These are phyloP conservation scores for Eucalyptus polybractea DNA, from an alignment of 345 rosid genomes.

Conservation along the genomic window DNA sequence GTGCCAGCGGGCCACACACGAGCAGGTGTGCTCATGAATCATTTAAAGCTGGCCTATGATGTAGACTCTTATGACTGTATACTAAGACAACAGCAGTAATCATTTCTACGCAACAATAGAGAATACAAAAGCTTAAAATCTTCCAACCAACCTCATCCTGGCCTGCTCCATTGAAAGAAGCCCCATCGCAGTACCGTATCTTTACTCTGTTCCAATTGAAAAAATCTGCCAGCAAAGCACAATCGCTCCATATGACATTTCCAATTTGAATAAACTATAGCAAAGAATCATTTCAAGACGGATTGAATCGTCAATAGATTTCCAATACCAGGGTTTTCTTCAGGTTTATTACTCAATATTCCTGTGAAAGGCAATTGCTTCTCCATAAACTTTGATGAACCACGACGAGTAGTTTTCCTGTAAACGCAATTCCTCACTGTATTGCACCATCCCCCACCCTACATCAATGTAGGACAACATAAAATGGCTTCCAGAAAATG, in stretches of 20 bases:
- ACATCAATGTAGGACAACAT: neutral
- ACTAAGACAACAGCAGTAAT: neutral
- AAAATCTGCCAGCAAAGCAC: conserved; percentile 42
- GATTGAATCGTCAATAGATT: neutral
- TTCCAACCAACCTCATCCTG: conserved; percentile 41
- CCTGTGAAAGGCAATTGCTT: conserved; percentile 58
- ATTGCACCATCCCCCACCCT: conserved; percentile 98
- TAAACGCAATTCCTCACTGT: conserved; percentile 41
- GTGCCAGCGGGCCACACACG: neutral
- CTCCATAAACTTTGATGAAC: conserved; percentile 76
- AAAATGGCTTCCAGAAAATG: neutral
- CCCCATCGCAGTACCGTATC: conserved; percentile 91
- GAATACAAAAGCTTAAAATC: neutral
- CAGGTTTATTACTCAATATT: conserved; percentile 56
- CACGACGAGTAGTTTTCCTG: conserved; percentile 71
- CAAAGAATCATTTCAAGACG: neutral
- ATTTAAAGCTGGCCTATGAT: neutral
- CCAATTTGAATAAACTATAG: neutral
- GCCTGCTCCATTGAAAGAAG: conserved; percentile 71
- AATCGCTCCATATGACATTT: neutral
- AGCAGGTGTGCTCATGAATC: neutral
- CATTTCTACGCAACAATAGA: neutral
- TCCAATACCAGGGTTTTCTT: conserved; percentile 67
- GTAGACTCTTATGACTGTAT: neutral
- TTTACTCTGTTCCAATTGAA: conserved; percentile 89